Percentiles rank a stretch among this genome's conserved stretches.
Conservation (phyloP, 1,284 basidiomycete species). For the Blastosporella zonata region DNA sequence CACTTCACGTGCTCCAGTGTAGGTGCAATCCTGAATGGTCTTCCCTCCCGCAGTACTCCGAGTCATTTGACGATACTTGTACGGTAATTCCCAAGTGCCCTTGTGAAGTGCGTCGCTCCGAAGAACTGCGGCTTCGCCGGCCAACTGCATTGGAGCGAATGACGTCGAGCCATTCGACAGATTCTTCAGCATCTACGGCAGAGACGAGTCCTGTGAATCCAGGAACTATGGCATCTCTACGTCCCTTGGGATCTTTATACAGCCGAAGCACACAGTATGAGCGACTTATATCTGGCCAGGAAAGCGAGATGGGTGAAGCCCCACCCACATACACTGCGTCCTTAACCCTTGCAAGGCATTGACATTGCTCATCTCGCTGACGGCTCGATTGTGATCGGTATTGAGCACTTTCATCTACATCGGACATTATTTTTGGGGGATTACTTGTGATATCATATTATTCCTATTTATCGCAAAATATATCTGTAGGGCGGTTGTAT, state of each 20-base stretch:
- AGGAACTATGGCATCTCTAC: conserved; percentile 27
- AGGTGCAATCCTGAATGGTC: conserved; percentile 78
- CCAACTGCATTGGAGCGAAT: conserved; percentile 27
- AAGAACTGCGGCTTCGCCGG: conserved; percentile 10
- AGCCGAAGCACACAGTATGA: conserved; percentile 49
- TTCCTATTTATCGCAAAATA: not conserved
- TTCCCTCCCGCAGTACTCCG: conserved; percentile 69
- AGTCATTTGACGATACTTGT: conserved; percentile 35
- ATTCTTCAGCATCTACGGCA: conserved; percentile 33
- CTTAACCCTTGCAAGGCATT: conserved; percentile 7
- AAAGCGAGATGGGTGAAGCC: conserved; percentile 43
- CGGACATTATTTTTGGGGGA: not conserved
- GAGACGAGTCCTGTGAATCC: conserved; percentile 31
- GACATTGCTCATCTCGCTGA: not conserved
- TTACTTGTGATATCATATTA: conserved; percentile 7
- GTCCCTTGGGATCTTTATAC: conserved; percentile 32
- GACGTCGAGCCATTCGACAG: conserved; percentile 31
- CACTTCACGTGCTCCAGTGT: conserved; percentile 44
- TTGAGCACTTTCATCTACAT: not conserved
- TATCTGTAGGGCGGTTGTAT: conserved; percentile 6
- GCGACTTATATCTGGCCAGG: conserved; percentile 45
- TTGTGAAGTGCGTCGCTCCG: conserved; percentile 30
- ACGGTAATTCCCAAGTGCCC: conserved; percentile 41
- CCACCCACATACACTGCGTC: conserved; percentile 42
- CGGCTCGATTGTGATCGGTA: not conserved